Evolutionary conservation across 2,329 filamentous ascomycete species (phyloP).

Genomic region (Juglanconis sp.): DNA sequence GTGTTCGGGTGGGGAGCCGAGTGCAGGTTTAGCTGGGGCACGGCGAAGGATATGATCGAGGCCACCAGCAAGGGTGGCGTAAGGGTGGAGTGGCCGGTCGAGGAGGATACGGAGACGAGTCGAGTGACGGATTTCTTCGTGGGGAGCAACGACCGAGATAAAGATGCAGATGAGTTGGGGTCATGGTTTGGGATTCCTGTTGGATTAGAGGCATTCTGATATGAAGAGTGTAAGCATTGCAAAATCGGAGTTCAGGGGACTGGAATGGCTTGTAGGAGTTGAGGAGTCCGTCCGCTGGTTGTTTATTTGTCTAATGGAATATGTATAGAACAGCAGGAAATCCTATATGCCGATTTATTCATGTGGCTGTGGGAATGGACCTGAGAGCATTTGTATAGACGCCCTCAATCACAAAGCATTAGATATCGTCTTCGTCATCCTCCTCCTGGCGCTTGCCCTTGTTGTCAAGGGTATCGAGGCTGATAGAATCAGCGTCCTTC

Average conservation of each 20-base stretch:
- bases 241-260: slow-evolving; percentile 11
- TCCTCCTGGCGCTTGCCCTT: slow-evolving; percentile 50
- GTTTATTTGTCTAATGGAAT: slow-evolving; percentile 2
- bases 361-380: background rate
- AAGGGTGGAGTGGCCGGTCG: slow-evolving; percentile 79
- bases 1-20: slow-evolving; percentile 94
- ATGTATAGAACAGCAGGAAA: slow-evolving; percentile 12
- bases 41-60: slow-evolving; percentile 89
- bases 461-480: slow-evolving; percentile 59
- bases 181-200: slow-evolving; percentile 80
- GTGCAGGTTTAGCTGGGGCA: slow-evolving; percentile 94
- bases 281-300: background rate
- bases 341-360: slow-evolving; percentile 7
- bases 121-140: slow-evolving; percentile 75
- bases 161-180: slow-evolving; percentile 63
- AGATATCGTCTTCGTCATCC: slow-evolving; percentile 56
- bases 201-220: slow-evolving; percentile 68
- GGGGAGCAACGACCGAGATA: slow-evolving; percentile 37
- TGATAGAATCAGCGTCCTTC: slow-evolving; percentile 46
- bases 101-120: slow-evolving; percentile 65
- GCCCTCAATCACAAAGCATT: slow-evolving; percentile 9
- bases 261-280: background rate
- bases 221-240: background rate
- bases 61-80: slow-evolving; percentile 59
- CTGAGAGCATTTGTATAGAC: slow-evolving; percentile 13